Evolutionary conservation across 75 land plant species (phyloP), one percentile per base, ranked within the genome.

Genomic region (Selaginella moellendorffii): DNA sequence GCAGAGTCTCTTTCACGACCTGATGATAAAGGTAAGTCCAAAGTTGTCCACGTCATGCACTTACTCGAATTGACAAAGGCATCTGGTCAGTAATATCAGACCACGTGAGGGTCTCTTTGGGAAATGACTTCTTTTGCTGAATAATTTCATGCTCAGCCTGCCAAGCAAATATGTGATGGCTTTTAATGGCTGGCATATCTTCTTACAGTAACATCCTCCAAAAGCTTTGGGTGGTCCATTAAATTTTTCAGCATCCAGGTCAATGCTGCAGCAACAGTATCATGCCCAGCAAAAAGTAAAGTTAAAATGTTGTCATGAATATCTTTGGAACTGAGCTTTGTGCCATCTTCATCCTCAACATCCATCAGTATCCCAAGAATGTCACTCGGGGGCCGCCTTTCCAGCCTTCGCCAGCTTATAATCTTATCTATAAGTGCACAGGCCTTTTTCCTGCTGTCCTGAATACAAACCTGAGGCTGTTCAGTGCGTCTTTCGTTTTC

Each of bases 221-320:
- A 14, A 5, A 36, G 14, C 46, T 36, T 36, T 5, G 46, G 46
- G 46, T 36, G 46, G 14, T 36, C 46, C 46, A 36, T 5, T 5
- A 36, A 14, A 14, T 36, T 5, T 36, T 36, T 36, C 5, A 36
- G 46, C 14, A 14, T 36, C 46, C 46, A 36, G 5, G 46, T 10
- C 1, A 61, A 1, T 26, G 28, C 28, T 29, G 65, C 54, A 64
- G 65, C 65, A 5, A 22, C 56, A 14, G 76, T 23, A 1, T 73
- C 72, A 52, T 73, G 64, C 0, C 68, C 76, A 23, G 66, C 65
- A 36, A 62, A 73, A 20, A 73, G 71, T 17, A 72, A 29, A 36
- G 69, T 72, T 2, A 72, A 30, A 26, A 72, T 28, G 27, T 67
- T 72, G 27, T 72, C 74, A 23, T 61, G 70, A 20, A 72, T 68